Conservation (phyloP, 2,329 filamentous ascomycete genomes). For the Thielaviopsis punctulata region DNA sequence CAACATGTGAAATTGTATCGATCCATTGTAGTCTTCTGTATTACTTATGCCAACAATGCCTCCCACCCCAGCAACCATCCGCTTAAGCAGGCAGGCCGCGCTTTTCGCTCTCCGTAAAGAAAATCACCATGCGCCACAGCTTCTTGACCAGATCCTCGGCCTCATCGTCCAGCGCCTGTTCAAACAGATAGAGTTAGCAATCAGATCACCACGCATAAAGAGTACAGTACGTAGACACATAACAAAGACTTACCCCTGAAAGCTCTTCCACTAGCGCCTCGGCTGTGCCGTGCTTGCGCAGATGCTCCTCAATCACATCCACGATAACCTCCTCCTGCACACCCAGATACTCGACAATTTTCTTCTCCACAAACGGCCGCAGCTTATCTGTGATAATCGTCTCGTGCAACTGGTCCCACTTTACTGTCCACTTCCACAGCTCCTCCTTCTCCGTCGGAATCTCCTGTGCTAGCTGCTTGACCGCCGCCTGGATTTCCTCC, state of each 20-base stretch:
- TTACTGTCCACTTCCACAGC: slow-evolving; percentile 81
- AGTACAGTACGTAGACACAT: slow-evolving; percentile 1
- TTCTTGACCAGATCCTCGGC: slow-evolving; percentile 89
- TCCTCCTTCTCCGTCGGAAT: slow-evolving; percentile 77
- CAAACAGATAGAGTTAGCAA: slow-evolving; percentile 3
- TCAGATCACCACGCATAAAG: neutral
- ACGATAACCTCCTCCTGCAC: slow-evolving; percentile 93
- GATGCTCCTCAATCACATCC: slow-evolving; percentile 76
- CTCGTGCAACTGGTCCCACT: slow-evolving; percentile 83
- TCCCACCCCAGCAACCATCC: neutral
- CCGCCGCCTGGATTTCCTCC: slow-evolving; percentile 71
- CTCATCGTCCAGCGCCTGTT: slow-evolving; percentile 89
- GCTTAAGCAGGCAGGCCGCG: slow-evolving; percentile 54
- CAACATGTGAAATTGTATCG: no score
- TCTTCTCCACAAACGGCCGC: slow-evolving; percentile 91
- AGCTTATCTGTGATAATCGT: slow-evolving; percentile 68
- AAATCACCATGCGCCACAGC: slow-evolving; percentile 95
- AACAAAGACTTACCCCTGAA: slow-evolving; percentile 47
- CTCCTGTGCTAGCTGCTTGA: slow-evolving; percentile 67
- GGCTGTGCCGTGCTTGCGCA: slow-evolving; percentile 59
- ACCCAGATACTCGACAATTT: slow-evolving; percentile 90
- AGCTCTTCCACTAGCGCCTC: slow-evolving; percentile 69
- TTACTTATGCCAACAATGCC: neutral
- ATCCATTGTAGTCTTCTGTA: neutral
- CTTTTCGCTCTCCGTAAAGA: slow-evolving; percentile 91